Evolutionary conservation across 164 flowering plant genomes (phyloP).

Genomic region (Umbilicus rupestris): DNA sequence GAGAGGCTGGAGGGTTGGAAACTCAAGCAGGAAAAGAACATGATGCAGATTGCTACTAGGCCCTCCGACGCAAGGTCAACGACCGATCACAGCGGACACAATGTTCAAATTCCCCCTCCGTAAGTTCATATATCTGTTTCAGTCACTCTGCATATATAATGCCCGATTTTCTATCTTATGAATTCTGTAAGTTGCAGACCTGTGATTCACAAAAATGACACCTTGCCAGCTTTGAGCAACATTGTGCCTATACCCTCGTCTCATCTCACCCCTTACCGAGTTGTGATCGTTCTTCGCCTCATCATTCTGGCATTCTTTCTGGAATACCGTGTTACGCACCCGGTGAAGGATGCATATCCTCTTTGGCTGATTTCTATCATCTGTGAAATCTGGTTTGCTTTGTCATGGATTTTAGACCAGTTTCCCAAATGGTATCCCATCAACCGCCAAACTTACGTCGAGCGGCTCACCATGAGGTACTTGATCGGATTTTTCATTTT

Average conservation of each 20-base stretch:
- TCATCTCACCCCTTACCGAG: constrained; percentile 79
- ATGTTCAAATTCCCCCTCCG: constrained; percentile 2
- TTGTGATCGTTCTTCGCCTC: constrained; percentile 83
- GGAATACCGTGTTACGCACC: constrained; percentile 84
- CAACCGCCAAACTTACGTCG: constrained; percentile 89
- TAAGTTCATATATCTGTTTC: neutral
- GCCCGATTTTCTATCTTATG: neutral
- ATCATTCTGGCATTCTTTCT: constrained; percentile 84
- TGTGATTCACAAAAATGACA: constrained; percentile 26
- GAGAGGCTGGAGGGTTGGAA: constrained; percentile 6
- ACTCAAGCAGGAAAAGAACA: constrained; percentile 2
- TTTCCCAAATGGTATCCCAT: constrained; percentile 95
- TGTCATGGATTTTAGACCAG: constrained; percentile 96
- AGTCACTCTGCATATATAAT: too few relatives aligned
- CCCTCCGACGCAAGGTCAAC: constrained; percentile 1
- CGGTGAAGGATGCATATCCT: constrained; percentile 82
- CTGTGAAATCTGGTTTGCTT: constrained; percentile 98
- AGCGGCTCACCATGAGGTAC: constrained; percentile 83
- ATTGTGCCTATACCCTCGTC: constrained; percentile 75
- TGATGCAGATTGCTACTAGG: constrained; percentile 2
- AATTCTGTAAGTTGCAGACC: neutral
- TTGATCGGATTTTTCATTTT: too few relatives aligned
- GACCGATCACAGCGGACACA: neutral
- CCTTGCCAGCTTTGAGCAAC: constrained; percentile 77
- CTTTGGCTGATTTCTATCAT: constrained; percentile 88